A percentile compares a stretch with the other conserved stretches of the same genome.
Conservation (phyloP, 805 yeast genomes). For the Clavispora asparagi region DNA sequence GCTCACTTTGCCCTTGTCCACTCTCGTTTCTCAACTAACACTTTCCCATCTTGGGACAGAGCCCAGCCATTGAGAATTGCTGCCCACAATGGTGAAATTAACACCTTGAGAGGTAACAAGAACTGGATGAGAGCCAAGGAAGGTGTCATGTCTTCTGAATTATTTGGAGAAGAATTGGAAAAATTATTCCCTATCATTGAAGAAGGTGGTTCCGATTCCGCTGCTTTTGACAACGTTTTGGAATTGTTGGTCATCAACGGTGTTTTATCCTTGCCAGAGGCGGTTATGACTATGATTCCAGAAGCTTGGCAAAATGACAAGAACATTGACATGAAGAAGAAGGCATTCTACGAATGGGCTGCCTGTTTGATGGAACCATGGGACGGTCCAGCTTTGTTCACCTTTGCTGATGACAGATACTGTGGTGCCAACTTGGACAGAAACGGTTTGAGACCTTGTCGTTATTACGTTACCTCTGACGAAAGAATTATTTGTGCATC, state of each 20-base stretch:
- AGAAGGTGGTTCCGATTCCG: constrained; percentile 98
- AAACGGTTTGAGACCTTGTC: constrained; percentile 97
- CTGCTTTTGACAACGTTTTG: constrained; percentile 93
- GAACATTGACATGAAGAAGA: constrained; percentile 83
- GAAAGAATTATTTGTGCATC: constrained; percentile 96
- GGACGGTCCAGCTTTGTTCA: constrained; percentile 98
- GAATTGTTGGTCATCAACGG: constrained; percentile 91
- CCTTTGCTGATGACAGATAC: constrained; percentile 95
- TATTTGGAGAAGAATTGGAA: constrained; percentile 89
- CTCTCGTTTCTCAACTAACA: constrained; percentile 95
- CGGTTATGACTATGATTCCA: constrained; percentile 94
- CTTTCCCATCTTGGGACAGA: constrained; percentile 99
- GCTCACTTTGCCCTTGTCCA: constrained; percentile 96
- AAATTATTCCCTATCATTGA: constrained; percentile 91
- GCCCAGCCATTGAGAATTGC: constrained; percentile 97
- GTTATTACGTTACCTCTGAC: constrained; percentile 92
- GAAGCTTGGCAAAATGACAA: constrained; percentile 95
- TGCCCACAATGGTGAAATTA: constrained; percentile 98
- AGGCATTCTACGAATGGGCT: constrained; percentile 98
- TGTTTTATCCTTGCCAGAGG: constrained; percentile 88
- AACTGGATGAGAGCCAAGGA: constrained; percentile 99
- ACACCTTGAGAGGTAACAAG: constrained; percentile 94
- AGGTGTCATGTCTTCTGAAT: constrained; percentile 85
- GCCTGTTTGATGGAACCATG: constrained; percentile 99
- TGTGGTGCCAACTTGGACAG: constrained; percentile 98